phyloP scores from a whole-genome alignment of 176 grass and related monocot species.

The Otatea glauca region DNA sequence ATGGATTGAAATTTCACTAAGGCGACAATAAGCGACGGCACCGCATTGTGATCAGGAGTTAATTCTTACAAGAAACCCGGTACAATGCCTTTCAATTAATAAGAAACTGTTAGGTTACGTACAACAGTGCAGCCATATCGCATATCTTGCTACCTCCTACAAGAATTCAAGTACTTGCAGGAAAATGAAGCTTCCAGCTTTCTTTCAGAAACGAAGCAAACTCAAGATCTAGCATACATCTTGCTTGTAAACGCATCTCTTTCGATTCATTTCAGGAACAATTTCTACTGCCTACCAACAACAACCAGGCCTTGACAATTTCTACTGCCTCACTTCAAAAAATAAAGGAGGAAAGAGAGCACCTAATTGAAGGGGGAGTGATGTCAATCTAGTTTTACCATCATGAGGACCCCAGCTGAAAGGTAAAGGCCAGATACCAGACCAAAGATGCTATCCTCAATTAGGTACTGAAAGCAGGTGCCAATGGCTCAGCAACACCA shows the following conservation, averaged over 20 bases:
- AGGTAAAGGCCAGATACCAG: background rate
- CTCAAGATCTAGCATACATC: slow-evolving; percentile 28
- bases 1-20: background rate
- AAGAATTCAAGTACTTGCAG: slow-evolving; percentile 23
- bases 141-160: slow-evolving; percentile 32
- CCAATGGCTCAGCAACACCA: slow-evolving; percentile 57
- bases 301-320: no score
- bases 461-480: slow-evolving; percentile 52
- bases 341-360: background rate
- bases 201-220: slow-evolving; percentile 41
- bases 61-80: background rate
- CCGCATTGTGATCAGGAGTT: background rate
- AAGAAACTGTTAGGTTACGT: background rate
- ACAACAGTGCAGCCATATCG: background rate
- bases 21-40: background rate
- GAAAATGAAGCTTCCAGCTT: slow-evolving; percentile 15
- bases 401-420: slow-evolving; percentile 32
- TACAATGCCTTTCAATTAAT: background rate
- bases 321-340: slow-evolving; percentile 34
- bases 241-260: slow-evolving; percentile 23
- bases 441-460: background rate
- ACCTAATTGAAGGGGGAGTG: slow-evolving; percentile 4
- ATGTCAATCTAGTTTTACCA: slow-evolving; percentile 39
- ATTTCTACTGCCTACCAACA: slow-evolving; percentile 31
- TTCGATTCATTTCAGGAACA: slow-evolving; percentile 24